A percentile compares a stretch with the other conserved stretches of the same genome.
Conservation (phyloP, 73 alveolate species). For the Symbiodinium pilosum region DNA sequence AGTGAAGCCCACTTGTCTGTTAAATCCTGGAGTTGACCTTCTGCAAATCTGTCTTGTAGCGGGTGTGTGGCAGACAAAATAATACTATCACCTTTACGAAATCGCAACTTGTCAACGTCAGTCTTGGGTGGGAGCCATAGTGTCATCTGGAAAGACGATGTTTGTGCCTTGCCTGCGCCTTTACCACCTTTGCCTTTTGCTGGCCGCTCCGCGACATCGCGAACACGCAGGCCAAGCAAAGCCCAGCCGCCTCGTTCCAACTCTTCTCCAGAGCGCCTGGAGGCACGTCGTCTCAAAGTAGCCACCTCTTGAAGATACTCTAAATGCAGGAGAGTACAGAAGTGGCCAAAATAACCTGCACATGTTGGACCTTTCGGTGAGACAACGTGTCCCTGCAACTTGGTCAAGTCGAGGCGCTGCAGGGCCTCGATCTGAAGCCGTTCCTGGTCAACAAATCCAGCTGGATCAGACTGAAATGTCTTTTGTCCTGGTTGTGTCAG, state of each 20-base stretch:
- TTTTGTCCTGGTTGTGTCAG: background rate
- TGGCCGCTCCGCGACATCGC: constrained; percentile 26
- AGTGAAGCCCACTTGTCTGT: background rate
- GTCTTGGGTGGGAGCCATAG: constrained; percentile 24
- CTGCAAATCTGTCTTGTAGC: constrained; percentile 5
- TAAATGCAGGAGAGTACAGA: constrained; percentile 21
- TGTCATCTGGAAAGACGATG: background rate
- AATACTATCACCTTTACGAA: constrained; percentile 30
- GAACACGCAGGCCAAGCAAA: background rate
- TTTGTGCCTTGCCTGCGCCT: background rate
- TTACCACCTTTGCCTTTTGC: constrained; percentile 26
- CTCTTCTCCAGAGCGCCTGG: constrained; percentile 39
- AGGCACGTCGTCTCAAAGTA: constrained; percentile 3
- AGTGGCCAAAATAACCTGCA: constrained; percentile 38
- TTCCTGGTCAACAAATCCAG: constrained; percentile 25
- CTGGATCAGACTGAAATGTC: background rate
- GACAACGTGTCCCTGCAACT: background rate
- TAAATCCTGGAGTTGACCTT: constrained; percentile 3
- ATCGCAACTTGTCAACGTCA: constrained; percentile 36
- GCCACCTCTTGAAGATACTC: constrained; percentile 42
- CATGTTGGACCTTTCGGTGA: background rate
- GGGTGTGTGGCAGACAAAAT: constrained; percentile 44
- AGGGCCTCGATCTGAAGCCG: constrained; percentile 22
- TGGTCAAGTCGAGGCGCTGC: constrained; percentile 9
- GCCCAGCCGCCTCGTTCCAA: constrained; percentile 49